Evolutionary conservation across 257 asterid genomes (phyloP), one percentile per base, ranked within the genome.

Genomic region (Linderniella brevidens): DNA sequence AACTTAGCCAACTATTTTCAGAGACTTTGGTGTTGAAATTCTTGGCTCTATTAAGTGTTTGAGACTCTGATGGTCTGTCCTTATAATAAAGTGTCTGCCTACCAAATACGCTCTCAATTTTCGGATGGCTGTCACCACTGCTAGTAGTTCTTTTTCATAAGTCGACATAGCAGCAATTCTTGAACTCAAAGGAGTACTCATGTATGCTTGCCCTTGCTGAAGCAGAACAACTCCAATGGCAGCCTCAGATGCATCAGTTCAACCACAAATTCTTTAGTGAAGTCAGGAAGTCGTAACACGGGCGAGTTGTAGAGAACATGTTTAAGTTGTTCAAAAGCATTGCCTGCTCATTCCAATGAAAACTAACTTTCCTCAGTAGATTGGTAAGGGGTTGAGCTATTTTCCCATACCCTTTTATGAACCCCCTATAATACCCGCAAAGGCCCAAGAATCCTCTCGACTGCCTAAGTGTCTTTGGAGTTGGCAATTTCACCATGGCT

Each of bases 1-100:
- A 59, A n/a, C 16, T 59, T 59, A 15, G 18, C 19, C 0, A 59
- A 1, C 58, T 43, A 45, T 1, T 48, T 57, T 0, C 47, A 48
- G 1, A 18, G 54, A 0, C 14, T n/a, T 11, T 0, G 41, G n/a
- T 1, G 46, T 48, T 0, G 49, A 11, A 0, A 57, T 39, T 9
- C 18, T 38, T 7, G 37, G 55, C 6, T 57, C 60, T 8, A 5
- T 9, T 0, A 55, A 5, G 4, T 35, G 20, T 11, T 16, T 45
- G 0, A 55, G 29, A 9, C 60, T 55, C 0, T 14, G 15, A 4
- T 55, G 47, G 1, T 55, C 52, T 0, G 1, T 32, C 13, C 5
- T 41, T 4, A 58, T 29, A 9, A 41, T 0, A 13, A 58, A 58
- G 3, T 49, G 13, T 3, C 13, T 20, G 5, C 56, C 43, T 4